Base-by-base conservation (phyloP, 1,284 basidiomycete genomes). In the Moesziomyces parantarcticus region DNA sequence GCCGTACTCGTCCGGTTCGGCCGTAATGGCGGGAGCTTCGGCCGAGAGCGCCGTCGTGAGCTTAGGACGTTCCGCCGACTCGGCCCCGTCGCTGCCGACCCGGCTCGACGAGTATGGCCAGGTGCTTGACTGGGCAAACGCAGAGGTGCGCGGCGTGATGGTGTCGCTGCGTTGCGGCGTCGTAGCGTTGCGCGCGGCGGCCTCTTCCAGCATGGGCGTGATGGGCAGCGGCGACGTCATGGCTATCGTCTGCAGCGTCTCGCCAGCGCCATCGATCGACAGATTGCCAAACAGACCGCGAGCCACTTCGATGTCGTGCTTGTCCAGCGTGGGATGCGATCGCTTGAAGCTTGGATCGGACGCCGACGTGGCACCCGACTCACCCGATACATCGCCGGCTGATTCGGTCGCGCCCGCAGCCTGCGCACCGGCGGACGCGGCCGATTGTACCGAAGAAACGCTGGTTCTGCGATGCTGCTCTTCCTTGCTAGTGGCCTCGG, bases 201-300 rank as follows among this genome's bases (percentile, higher is more conserved):
- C 50, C n/a, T 64, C 57, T 25, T 72, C 69, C 22, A 50, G 6
- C 5, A 26, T 22, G 4, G 69, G 69, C 25, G 69, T 55, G 50
- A 72, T 61, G 0, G 69, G 69, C 18, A 63, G 45, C 9, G 69
- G 69, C 39, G 69, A 72, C 22, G 55, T 72, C 69, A 72, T 72
- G 10, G 69, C 32, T 5, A 58, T 44, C 10, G 44, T 21, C 16
- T 16, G 49, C 16, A 49, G 18, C 0, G 41, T 26, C 5, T 53
- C 55, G 13, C 42, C 55, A 10, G 34, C 47, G 1, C 46, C 54
- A 10, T 65, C 58, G 20, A 66, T 44, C 5, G 58, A 43, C 3
- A 63, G 10, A 10, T 43, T 50, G 36, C 52, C 49, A 10, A 66
- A 58, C 10, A 66, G 26, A 14, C 54, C 46, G 29, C 23, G 42